phyloP scores from a whole-genome alignment of 2,329 filamentous ascomycete species.

The Fonsecaea pedrosoi region DNA sequence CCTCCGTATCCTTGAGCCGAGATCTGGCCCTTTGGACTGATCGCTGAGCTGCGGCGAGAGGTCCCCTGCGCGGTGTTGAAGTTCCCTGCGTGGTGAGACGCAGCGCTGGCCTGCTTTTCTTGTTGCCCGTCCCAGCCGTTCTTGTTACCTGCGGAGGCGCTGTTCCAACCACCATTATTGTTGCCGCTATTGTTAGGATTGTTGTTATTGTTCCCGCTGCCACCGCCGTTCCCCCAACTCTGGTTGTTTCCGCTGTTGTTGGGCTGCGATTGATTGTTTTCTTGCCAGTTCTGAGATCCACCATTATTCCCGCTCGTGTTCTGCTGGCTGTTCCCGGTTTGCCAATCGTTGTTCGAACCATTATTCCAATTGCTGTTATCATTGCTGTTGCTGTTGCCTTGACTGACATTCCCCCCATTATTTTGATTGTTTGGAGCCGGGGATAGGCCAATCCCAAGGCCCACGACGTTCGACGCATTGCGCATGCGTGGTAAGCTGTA shows the following conservation, averaged over 20 bases:
- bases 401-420: not conserved
- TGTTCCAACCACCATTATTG: not conserved
- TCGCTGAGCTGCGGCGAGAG: slow-evolving; percentile 14
- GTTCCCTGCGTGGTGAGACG: not conserved
- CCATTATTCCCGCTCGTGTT: not conserved
- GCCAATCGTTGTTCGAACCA: not conserved
- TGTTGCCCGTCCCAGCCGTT: slow-evolving; percentile 28
- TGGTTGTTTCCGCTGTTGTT: slow-evolving; percentile 1
- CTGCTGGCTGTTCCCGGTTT: slow-evolving; percentile 4
- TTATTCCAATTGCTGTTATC: not conserved
- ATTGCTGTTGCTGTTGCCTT: slow-evolving; percentile 4
- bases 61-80: not conserved
- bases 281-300: not conserved
- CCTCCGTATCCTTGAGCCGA: not conserved
- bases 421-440: slow-evolving; percentile 9
- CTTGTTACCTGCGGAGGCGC: slow-evolving; percentile 4
- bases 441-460: slow-evolving; percentile 22
- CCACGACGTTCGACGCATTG: slow-evolving; percentile 14
- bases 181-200: slow-evolving; percentile 10
- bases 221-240: not conserved
- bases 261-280: slow-evolving; percentile 12
- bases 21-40: slow-evolving; percentile 15
- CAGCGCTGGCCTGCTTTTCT: slow-evolving; percentile 6
- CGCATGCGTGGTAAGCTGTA: slow-evolving; percentile 34
- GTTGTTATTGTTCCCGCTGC: not conserved